These are phyloP conservation scores for Cutaneotrichosporon mucoides DNA, from an alignment of 1,284 basidiomycete genomes.

Conservation along the genomic window DNA sequence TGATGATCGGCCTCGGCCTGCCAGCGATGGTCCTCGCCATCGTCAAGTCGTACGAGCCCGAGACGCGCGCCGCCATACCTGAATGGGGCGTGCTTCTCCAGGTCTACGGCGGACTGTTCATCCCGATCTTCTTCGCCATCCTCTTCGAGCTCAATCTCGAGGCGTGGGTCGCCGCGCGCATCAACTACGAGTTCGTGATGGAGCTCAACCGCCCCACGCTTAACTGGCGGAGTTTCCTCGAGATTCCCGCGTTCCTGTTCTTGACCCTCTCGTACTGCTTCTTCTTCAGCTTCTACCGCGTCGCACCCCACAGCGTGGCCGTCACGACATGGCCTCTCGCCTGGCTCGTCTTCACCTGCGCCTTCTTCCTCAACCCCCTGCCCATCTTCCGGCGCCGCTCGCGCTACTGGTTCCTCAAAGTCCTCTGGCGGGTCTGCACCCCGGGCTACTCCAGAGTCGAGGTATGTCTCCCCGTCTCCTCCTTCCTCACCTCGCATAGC, in stretches of 20 bases:
- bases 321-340: conserved; percentile 73
- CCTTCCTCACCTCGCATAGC: not conserved
- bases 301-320: conserved; percentile 54
- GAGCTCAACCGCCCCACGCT: conserved; percentile 72
- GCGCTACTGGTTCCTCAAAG: conserved; percentile 73
- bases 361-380: conserved; percentile 72
- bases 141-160: conserved; percentile 76
- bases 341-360: conserved; percentile 66
- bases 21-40: conserved; percentile 70
- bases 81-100: conserved; percentile 71
- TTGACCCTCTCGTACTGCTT: conserved; percentile 74
- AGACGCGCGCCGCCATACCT: conserved; percentile 60
- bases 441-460: conserved; percentile 73
- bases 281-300: conserved; percentile 72
- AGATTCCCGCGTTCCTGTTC: conserved; percentile 76
- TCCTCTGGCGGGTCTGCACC: conserved; percentile 59
- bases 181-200: conserved; percentile 92
- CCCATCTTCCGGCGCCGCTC: conserved; percentile 63
- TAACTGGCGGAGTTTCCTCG: conserved; percentile 76
- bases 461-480: conserved; percentile 47
- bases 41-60: conserved; percentile 58
- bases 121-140: conserved; percentile 73
- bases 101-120: conserved; percentile 70
- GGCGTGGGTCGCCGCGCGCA: conserved; percentile 69
- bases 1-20: conserved; percentile 70